Evolutionary conservation across 2,329 filamentous ascomycete species (phyloP), one percentile per base, ranked within the genome.

Genomic region (Apiospora marii): DNA sequence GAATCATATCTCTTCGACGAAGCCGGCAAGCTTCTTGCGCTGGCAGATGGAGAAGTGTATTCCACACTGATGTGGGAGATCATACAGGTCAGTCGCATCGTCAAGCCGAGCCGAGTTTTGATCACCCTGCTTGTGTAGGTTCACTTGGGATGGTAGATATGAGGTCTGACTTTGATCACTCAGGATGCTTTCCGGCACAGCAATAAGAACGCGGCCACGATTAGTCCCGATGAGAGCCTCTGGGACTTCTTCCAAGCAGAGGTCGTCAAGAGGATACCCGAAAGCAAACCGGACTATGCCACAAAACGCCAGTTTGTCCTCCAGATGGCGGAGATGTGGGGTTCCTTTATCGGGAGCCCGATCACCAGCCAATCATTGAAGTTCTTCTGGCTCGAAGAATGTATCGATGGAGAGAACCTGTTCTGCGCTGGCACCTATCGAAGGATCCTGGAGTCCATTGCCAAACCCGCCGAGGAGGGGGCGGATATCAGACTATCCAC

Each of bases 371-470:
- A 95, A 79, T 94, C 92, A 76, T 83, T 94, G 44, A 93, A 91
- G 82, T 94, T 90, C 82, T 93, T 94, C 79, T 94, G 92, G 92
- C 80, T 95, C 6, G 93, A 95, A 79, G 92, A 94, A 81, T 93
- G 92, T 75, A 91, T 94, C 70, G 92, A 94, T 78, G 92, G 92
- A 67, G 89, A 90, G 76, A 91, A 91, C 72, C 80, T 91, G 16
- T 90, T 91, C 74, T 89, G 88, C 72, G 86, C 87, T 6, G 88
- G 87, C 14, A 91, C 90, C 0, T 91, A 91, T 76, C 82, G 86
- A 73, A 87, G 87, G 69, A 87, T 91, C 19, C 81, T 92, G n/a
- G 82, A 88, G 19, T 84, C 84, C 53, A 86, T 94, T 51, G 86
- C 91, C 0, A 85, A 85, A 70, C 88, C 91, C 0, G 91, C 86